Conservation (phyloP, 768 basidiomycete species). For the Cystobasidium onofrii region DNA sequence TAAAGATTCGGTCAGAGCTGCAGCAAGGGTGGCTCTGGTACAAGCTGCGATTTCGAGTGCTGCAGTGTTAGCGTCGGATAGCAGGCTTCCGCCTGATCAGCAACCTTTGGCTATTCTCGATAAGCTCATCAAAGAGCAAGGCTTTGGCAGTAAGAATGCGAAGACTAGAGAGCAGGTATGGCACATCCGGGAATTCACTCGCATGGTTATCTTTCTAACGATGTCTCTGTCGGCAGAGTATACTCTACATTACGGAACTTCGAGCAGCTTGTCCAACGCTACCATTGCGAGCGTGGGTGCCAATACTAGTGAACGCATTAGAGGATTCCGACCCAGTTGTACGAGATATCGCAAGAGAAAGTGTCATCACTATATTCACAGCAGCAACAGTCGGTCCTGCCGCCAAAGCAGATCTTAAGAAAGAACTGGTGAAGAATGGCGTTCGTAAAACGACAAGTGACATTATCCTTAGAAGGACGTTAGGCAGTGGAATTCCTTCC, state of each 20-base stretch:
- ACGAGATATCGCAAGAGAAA: slow-evolving; percentile 70
- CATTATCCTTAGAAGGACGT: slow-evolving; percentile 53
- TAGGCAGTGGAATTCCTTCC: slow-evolving; percentile 12
- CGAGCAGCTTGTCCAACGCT: slow-evolving; percentile 15
- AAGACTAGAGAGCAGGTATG: slow-evolving; percentile 77
- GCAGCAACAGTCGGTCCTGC: slow-evolving; percentile 61
- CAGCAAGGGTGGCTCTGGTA: background rate
- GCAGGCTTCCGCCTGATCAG: slow-evolving; percentile 60
- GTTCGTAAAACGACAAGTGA: slow-evolving; percentile 84
- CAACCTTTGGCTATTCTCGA: slow-evolving; percentile 60
- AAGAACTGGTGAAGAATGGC: slow-evolving; percentile 65
- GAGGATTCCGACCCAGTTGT: slow-evolving; percentile 88
- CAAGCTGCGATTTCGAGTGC: slow-evolving; percentile 43
- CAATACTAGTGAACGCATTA: slow-evolving; percentile 69
- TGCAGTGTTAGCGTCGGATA: background rate
- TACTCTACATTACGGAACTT: slow-evolving; percentile 27
- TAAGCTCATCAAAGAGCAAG: slow-evolving; percentile 61
- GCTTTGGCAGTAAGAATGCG: slow-evolving; percentile 71
- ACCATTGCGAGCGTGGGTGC: slow-evolving; percentile 64
- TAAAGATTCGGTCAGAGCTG: background rate
- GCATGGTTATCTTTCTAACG: background rate
- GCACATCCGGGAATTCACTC: slow-evolving; percentile 12
- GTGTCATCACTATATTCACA: slow-evolving; percentile 73
- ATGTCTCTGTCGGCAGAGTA: slow-evolving; percentile 27
- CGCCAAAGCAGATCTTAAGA: slow-evolving; percentile 87